Percentiles rank a stretch among this genome's conserved stretches.
Evolutionary conservation across 2,329 filamentous ascomycete species (phyloP).

Genomic region (Penicillium sclerotiorum): DNA sequence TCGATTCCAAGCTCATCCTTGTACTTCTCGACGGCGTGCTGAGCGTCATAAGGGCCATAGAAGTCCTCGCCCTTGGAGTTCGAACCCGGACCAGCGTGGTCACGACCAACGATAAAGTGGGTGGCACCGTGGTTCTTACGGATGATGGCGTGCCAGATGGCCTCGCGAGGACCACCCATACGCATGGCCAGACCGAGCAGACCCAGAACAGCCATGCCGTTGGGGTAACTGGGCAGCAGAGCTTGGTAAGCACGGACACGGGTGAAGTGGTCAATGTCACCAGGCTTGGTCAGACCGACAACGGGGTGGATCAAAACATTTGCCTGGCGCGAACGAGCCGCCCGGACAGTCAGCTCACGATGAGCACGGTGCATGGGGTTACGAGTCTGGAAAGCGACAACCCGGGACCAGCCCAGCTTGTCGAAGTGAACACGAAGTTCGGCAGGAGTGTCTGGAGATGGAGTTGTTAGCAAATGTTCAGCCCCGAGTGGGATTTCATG

Average conservation of each 20-base stretch:
- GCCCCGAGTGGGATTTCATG: neutral
- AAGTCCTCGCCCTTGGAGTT: conserved; percentile 97
- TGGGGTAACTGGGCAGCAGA: conserved; percentile 92
- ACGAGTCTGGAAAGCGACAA: conserved; percentile 98
- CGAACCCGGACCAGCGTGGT: conserved; percentile 97
- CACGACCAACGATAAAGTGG: conserved; percentile 98
- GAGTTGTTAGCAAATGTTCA: neutral
- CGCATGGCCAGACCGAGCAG: conserved; percentile 96
- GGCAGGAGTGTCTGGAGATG: conserved; percentile 73
- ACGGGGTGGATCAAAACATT: conserved; percentile 99
- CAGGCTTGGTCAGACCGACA: conserved; percentile 96
- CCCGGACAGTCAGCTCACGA: conserved; percentile 94
- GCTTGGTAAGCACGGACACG: conserved; percentile 98
- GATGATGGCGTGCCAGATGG: conserved; percentile 99
- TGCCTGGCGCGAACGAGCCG: conserved; percentile 91
- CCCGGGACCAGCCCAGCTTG: conserved; percentile 97
- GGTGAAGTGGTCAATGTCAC: conserved; percentile 99
- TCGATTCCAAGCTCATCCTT: conserved; percentile 95
- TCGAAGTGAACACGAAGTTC: conserved; percentile 97
- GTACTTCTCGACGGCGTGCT: conserved; percentile 96
- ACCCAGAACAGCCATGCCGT: conserved; percentile 96
- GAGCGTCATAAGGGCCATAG: conserved; percentile 97
- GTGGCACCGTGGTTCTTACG: conserved; percentile 99
- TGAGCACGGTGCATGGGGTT: conserved; percentile 99
- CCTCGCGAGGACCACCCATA: conserved; percentile 97